Evolutionary conservation across 1,284 basidiomycete genomes (phyloP), one percentile per base, ranked within the genome.

Genomic region (Neotropicomus parvogracilis): DNA sequence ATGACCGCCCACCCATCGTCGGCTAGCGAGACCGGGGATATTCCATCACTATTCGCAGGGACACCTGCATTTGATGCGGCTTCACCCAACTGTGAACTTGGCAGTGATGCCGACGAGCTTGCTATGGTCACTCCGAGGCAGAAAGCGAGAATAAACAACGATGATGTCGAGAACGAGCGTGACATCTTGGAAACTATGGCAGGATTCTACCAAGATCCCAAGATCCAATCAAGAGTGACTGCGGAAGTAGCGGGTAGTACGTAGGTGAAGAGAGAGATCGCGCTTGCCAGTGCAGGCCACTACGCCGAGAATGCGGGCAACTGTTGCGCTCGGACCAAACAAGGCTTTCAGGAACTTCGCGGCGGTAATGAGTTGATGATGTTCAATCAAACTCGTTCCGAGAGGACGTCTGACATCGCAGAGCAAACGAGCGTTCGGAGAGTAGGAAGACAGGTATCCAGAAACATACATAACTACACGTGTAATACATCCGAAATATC

Each of bases 1-100:
- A 46, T 14, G 19, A 42, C 20, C 2, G 6, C 78, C 57, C 53
- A 78, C 79, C 68, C 70, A 53, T 81, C 75, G 42, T 62, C 67
- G 7, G 79, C 69, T 33, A 76, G 53, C 4, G 72, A 58, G 42
- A 80, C 60, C 1, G 66, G 53, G 17, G 66, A 66, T 37, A 78
- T 67, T 17, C 73, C 73, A 33, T 45, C 49, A 34, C 13, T 52
- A 16, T 53, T 65, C 32, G 56, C 36, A 13, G 44, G 32, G 21
- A 51, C 45, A 21, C 16, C 50, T 38, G 35, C 10, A n/a, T 52
- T 51, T 31, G 65, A 59, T 19, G 35, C 46, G 8, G 41, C 40
- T 16, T 57, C 53, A 32, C 52, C 41, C 16, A 41, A 19, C 38
- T 44, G 58, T 41, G 59, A n/a, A 26, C 47, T 43, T 4, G 64